phyloP scores from a whole-genome alignment of 495 filamentous ascomycete genomes.

The Lasiosphaeris hirsuta region DNA sequence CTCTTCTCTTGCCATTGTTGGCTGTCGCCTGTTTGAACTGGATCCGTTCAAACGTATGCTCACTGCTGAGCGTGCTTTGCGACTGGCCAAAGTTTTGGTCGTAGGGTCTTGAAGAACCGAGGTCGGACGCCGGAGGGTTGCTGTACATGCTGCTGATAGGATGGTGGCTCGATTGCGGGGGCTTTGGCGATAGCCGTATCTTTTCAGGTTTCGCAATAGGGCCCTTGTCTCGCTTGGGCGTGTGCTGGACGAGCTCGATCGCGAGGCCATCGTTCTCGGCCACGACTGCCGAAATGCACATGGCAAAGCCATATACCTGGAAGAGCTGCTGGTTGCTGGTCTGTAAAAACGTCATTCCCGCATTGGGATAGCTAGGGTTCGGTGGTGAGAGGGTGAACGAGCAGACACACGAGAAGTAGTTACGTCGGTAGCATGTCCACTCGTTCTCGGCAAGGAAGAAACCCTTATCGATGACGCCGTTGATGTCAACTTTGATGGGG shows the following conservation, averaged over 20 bases:
- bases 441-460: slow-evolving; percentile 83
- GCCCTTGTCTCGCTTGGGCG: slow-evolving; percentile 91
- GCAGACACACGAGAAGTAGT: slow-evolving; percentile 90
- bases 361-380: slow-evolving; percentile 33
- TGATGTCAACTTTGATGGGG: slow-evolving; percentile 68
- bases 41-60: slow-evolving; percentile 84
- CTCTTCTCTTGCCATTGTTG: slow-evolving; percentile 90
- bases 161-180: slow-evolving; percentile 48
- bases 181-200: slow-evolving; percentile 64
- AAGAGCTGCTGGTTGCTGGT: slow-evolving; percentile 37
- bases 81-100: slow-evolving; percentile 38
- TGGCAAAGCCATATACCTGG: slow-evolving; percentile 65
- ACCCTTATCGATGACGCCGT: slow-evolving; percentile 86
- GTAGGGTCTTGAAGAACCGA: slow-evolving; percentile 40
- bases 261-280: slow-evolving; percentile 72
- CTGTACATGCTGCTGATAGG: slow-evolving; percentile 34
- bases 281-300: slow-evolving; percentile 85
- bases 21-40: slow-evolving; percentile 96
- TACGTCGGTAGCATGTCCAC: slow-evolving; percentile 95
- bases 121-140: slow-evolving; percentile 28
- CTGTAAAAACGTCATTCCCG: slow-evolving; percentile 38
- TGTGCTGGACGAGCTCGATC: slow-evolving; percentile 90
- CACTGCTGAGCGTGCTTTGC: slow-evolving; percentile 44
- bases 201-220: slow-evolving; percentile 75
- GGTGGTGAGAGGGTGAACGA: slow-evolving; percentile 66